phyloP scores from a whole-genome alignment of 2,329 filamentous ascomycete species.

The Aspergillus viridinutans region DNA sequence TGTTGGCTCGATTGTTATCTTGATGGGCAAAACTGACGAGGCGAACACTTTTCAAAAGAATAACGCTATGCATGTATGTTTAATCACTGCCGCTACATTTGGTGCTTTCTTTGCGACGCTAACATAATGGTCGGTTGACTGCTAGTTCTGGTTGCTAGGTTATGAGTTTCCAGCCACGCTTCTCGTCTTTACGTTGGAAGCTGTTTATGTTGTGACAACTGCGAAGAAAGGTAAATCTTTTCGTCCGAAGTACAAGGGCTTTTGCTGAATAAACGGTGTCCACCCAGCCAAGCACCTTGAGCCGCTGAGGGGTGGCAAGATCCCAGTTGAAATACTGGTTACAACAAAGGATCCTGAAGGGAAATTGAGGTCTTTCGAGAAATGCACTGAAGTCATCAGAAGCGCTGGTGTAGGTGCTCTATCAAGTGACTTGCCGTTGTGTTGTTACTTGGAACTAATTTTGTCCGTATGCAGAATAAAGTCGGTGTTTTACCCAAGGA shows the following conservation, averaged over 20 bases:
- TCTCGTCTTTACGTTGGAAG: slow-evolving; percentile 84
- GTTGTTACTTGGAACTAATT: neutral
- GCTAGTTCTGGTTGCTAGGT: slow-evolving; percentile 92
- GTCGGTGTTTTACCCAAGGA: slow-evolving; percentile 84
- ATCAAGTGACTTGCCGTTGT: neutral
- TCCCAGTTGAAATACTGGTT: slow-evolving; percentile 86
- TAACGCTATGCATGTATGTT: slow-evolving; percentile 85
- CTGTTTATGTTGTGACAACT: slow-evolving; percentile 88
- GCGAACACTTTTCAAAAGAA: slow-evolving; percentile 86
- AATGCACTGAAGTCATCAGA: slow-evolving; percentile 82
- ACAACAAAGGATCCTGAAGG: slow-evolving; percentile 86
- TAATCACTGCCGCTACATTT: slow-evolving; percentile 1
- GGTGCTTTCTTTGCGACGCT: neutral
- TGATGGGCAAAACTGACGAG: slow-evolving; percentile 95
- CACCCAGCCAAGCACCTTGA: slow-evolving; percentile 81
- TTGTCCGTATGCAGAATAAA: slow-evolving; percentile 62
- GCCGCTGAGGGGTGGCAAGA: slow-evolving; percentile 84
- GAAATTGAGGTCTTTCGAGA: slow-evolving; percentile 85
- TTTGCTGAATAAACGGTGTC: neutral
- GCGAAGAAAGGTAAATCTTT: slow-evolving; percentile 80
- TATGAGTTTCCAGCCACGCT: slow-evolving; percentile 98
- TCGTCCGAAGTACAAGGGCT: neutral
- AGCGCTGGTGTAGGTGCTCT: slow-evolving; percentile 67
- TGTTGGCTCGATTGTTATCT: slow-evolving; percentile 77
- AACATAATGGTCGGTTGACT: slow-evolving; percentile 4